Conservation (phyloP, 495 filamentous ascomycete species). For the Cenococcum geophilum region DNA sequence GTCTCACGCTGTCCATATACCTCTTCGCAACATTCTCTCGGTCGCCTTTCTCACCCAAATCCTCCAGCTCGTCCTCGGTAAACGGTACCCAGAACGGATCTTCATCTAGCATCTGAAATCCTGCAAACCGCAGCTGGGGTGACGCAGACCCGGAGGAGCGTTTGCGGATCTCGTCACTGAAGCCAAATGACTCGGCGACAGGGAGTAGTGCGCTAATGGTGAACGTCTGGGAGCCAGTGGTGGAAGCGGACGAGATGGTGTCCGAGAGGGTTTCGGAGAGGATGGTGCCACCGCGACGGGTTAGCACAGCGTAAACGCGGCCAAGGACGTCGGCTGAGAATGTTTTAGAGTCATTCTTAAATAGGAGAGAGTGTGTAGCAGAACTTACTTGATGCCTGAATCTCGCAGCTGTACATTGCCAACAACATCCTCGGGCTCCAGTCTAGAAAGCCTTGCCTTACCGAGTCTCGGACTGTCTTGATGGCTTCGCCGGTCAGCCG, state of each 20-base stretch:
- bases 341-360: background rate
- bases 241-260: constrained; percentile 26
- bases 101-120: constrained; percentile 82
- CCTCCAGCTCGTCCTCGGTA: constrained; percentile 94
- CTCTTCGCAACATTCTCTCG: constrained; percentile 90
- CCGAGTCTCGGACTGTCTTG: constrained; percentile 76
- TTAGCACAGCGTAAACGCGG: constrained; percentile 88
- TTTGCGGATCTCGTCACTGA: constrained; percentile 92
- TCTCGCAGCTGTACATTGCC: constrained; percentile 98
- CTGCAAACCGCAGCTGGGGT: constrained; percentile 88
- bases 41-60: constrained; percentile 88
- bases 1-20: constrained; percentile 86
- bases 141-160: constrained; percentile 82
- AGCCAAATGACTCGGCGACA: constrained; percentile 91
- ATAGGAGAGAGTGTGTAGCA: background rate
- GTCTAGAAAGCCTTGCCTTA: constrained; percentile 82
- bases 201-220: constrained; percentile 81
- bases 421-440: constrained; percentile 91
- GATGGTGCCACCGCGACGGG: constrained; percentile 81
- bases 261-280: constrained; percentile 87
- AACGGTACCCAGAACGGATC: constrained; percentile 98
- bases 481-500: constrained; percentile 87
- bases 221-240: constrained; percentile 80
- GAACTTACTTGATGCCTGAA: constrained; percentile 67
- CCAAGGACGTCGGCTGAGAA: constrained; percentile 79